These are phyloP conservation scores for Arachnomyces sp. DNA, from an alignment of 2,329 filamentous ascomycete genomes.

Conservation along the genomic window DNA sequence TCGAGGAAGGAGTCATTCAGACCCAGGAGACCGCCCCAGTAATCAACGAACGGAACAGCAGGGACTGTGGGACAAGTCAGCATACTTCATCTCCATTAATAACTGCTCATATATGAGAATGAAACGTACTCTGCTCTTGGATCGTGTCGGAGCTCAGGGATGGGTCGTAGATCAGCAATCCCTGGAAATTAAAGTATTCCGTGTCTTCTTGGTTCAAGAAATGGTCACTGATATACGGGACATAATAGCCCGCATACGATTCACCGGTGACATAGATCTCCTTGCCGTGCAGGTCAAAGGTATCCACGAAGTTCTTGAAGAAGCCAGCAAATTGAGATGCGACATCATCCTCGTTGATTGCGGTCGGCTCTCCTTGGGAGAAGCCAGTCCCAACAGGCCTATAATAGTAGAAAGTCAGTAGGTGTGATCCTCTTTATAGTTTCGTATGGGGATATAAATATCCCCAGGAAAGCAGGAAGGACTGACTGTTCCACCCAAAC, in stretches of 20 bases:
- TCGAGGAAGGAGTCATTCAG: slow-evolving; percentile 39
- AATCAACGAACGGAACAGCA: slow-evolving; percentile 34
- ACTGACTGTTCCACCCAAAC: slow-evolving; percentile 65
- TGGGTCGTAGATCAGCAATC: slow-evolving; percentile 67
- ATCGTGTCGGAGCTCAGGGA: slow-evolving; percentile 49
- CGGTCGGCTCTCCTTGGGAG: slow-evolving; percentile 56
- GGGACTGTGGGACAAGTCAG: slow-evolving; percentile 21
- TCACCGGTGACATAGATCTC: slow-evolving; percentile 70
- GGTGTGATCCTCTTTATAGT: no score
- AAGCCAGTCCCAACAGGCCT: slow-evolving; percentile 58
- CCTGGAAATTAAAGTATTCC: slow-evolving; percentile 59
- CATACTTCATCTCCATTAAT: slow-evolving; percentile 3
- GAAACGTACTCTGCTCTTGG: slow-evolving; percentile 39
- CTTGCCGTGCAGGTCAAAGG: slow-evolving; percentile 59
- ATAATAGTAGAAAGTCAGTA: slow-evolving; percentile 17
- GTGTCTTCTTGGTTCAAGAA: slow-evolving; percentile 64
- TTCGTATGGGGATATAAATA: no score
- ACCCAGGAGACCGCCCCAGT: slow-evolving; percentile 36
- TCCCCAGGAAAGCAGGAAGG: background rate
- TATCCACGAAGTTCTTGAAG: slow-evolving; percentile 69
- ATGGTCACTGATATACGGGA: slow-evolving; percentile 64
- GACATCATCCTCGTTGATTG: slow-evolving; percentile 59
- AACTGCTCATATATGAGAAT: background rate
- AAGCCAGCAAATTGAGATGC: slow-evolving; percentile 68
- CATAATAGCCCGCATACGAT: slow-evolving; percentile 60